Conservation (phyloP, 352 stramenopile genomes). For the Globisporangium polare region DNA sequence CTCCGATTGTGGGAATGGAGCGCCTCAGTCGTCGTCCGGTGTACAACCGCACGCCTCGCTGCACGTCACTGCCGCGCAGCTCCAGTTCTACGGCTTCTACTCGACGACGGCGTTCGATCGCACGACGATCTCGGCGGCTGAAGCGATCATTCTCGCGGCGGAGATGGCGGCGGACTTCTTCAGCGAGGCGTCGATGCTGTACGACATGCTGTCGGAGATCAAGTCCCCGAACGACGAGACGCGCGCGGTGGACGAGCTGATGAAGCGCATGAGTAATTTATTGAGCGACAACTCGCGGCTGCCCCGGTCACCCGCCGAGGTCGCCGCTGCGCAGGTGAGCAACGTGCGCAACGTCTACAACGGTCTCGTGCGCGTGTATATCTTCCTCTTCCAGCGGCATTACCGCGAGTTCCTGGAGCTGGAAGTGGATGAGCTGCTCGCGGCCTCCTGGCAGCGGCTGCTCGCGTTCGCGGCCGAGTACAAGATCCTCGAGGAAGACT, state of each 20-base stretch:
- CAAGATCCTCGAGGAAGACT: conserved; percentile 50
- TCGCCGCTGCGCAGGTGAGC: conserved; percentile 19
- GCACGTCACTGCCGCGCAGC: conserved; percentile 5
- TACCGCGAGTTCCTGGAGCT: conserved; percentile 51
- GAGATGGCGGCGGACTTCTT: conserved; percentile 66
- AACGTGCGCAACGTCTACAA: conserved; percentile 55
- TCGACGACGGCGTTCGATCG: conserved; percentile 35
- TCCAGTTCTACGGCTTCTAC: conserved; percentile 28
- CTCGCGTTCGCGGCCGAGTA: conserved; percentile 63
- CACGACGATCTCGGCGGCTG: conserved; percentile 32
- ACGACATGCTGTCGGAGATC: conserved; percentile 68
- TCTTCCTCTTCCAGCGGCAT: conserved; percentile 60
- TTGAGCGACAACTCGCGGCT: conserved; percentile 18
- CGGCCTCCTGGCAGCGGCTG: conserved; percentile 54
- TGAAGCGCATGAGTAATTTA: conserved; percentile 33
- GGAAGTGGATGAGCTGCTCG: conserved; percentile 52
- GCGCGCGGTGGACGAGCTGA: conserved; percentile 54
- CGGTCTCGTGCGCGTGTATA: conserved; percentile 59
- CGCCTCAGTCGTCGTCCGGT: conserved; percentile 5
- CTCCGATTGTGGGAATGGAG: neutral
- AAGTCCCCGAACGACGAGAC: conserved; percentile 39
- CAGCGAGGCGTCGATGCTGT: conserved; percentile 58
- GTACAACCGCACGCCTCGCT: neutral
- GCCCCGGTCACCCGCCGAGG: conserved; percentile 8
- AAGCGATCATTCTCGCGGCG: conserved; percentile 39